A percentile compares a stretch with the other conserved stretches of the same genome.
These are phyloP conservation scores for Bisporella sp. DNA, from an alignment of 2,329 filamentous ascomycete species.

Conservation along the genomic window DNA sequence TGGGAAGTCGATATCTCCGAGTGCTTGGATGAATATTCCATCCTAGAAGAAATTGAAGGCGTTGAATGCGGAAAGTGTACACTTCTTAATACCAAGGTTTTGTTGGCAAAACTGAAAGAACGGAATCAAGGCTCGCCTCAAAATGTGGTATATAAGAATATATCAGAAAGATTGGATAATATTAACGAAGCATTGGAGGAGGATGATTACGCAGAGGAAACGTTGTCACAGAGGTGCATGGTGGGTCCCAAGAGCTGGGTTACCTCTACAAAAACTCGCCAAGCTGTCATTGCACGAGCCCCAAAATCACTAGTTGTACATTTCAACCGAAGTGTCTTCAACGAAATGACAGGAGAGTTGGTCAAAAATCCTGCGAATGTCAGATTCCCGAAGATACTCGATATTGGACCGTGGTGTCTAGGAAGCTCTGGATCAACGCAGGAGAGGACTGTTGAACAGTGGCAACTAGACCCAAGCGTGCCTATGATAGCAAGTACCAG, in stretches of 20 bases:
- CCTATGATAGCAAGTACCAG: conserved; percentile 65
- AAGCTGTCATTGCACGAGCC: conserved; percentile 76
- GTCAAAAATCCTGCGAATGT: conserved; percentile 80
- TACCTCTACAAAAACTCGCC: conserved; percentile 78
- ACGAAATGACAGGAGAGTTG: conserved; percentile 71
- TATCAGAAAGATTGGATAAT: conserved; percentile 50
- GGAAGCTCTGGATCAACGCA: conserved; percentile 41
- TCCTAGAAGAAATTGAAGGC: conserved; percentile 77
- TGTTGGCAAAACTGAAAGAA: conserved; percentile 42
- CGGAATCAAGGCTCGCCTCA: conserved; percentile 28
- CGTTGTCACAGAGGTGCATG: conserved; percentile 55
- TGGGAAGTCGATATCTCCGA: conserved; percentile 65
- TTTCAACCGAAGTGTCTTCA: conserved; percentile 86
- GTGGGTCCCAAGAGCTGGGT: conserved; percentile 62
- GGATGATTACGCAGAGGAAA: conserved; percentile 71
- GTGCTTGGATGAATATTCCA: conserved; percentile 77
- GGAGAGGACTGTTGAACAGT: conserved; percentile 48
- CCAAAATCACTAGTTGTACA: conserved; percentile 79
- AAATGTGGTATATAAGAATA: conserved; percentile 23
- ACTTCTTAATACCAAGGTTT: conserved; percentile 49
- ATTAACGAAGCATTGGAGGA: conserved; percentile 68
- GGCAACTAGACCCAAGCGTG: conserved; percentile 59
- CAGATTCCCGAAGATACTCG: conserved; percentile 64
- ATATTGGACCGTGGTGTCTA: conserved; percentile 80
- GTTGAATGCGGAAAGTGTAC: conserved; percentile 93